Evolutionary conservation across 495 filamentous ascomycete genomes (phyloP).

Genomic region (Lasiosphaeris hirsuta): DNA sequence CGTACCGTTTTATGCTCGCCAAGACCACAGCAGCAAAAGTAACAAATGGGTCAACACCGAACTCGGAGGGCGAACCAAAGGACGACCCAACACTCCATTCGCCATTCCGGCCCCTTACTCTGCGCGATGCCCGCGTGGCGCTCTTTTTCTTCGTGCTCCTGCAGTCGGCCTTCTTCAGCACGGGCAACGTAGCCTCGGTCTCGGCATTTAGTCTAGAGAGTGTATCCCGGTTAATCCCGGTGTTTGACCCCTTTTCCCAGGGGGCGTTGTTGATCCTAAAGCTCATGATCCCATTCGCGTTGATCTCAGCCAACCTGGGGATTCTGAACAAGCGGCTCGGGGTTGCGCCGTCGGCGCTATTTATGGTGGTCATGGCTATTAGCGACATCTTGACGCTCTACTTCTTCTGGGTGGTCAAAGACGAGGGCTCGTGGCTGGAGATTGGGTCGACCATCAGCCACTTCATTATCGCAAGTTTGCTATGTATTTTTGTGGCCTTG

Average conservation of each 20-base stretch:
- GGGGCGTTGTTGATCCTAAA: constrained; percentile 84
- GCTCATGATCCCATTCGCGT: constrained; percentile 86
- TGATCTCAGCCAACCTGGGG: constrained; percentile 90
- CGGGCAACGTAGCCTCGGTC: constrained; percentile 92
- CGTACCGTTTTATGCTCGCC: constrained; percentile 53
- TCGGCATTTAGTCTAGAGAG: constrained; percentile 93
- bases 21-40: constrained; percentile 16
- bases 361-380: constrained; percentile 92
- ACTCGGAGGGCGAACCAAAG: constrained; percentile 20
- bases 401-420: constrained; percentile 96
- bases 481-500: constrained; percentile 87
- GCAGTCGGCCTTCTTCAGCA: constrained; percentile 95
- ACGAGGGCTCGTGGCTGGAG: constrained; percentile 95
- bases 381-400: constrained; percentile 91
- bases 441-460: constrained; percentile 95
- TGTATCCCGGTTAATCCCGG: constrained; percentile 84
- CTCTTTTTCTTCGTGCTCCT: constrained; percentile 94
- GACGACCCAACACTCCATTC: constrained; percentile 21
- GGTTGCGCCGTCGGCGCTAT: constrained; percentile 78
- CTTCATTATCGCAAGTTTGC: constrained; percentile 83
- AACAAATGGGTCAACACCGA: constrained; percentile 31
- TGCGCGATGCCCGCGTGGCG: constrained; percentile 80
- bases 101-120: constrained; percentile 67
- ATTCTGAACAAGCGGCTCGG: constrained; percentile 85
- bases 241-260: constrained; percentile 94